These are phyloP conservation scores for Datura wrightii DNA, from an alignment of 257 asterid genomes.

Conservation along the genomic window DNA sequence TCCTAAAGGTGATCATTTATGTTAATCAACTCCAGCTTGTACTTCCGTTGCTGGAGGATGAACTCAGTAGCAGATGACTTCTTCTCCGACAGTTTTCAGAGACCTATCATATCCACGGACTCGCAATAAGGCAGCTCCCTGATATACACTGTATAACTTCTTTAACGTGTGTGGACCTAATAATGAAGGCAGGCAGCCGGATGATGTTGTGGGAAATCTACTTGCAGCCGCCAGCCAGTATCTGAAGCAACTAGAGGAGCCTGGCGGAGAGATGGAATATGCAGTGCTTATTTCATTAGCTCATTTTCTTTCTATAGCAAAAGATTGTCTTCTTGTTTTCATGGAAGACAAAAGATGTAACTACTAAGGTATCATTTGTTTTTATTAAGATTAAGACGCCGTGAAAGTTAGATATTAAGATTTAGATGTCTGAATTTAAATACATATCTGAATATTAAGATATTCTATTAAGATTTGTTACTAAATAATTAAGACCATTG, in stretches of 20 bases:
- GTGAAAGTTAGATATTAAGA: no score
- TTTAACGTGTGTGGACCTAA: constrained; percentile 9
- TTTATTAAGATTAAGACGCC: no score
- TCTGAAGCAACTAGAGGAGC: not conserved
- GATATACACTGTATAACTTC: not conserved
- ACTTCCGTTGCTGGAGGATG: constrained; percentile 12
- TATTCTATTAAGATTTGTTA: no score
- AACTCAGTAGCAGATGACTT: constrained; percentile 19
- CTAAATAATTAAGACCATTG: no score
- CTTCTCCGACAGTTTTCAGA: not conserved
- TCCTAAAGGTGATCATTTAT: not conserved
- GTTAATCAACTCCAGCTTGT: not conserved
- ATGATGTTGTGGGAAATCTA: not conserved
- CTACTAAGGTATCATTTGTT: not conserved
- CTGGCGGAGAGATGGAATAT: not conserved
- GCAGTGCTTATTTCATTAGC: not conserved
- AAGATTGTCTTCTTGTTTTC: not conserved
- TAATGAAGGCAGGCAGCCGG: not conserved
- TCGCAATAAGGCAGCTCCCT: constrained; percentile 11
- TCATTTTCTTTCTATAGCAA: not conserved
- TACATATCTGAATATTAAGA: not conserved
- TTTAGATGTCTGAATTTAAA: not conserved
- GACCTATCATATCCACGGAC: not conserved
- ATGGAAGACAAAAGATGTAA: not conserved
- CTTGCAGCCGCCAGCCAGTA: not conserved